Percentiles rank a stretch among this genome's conserved stretches.
phyloP scores from a whole-genome alignment of 2,329 filamentous ascomycete species.

The Salinomyces thailandicus region DNA sequence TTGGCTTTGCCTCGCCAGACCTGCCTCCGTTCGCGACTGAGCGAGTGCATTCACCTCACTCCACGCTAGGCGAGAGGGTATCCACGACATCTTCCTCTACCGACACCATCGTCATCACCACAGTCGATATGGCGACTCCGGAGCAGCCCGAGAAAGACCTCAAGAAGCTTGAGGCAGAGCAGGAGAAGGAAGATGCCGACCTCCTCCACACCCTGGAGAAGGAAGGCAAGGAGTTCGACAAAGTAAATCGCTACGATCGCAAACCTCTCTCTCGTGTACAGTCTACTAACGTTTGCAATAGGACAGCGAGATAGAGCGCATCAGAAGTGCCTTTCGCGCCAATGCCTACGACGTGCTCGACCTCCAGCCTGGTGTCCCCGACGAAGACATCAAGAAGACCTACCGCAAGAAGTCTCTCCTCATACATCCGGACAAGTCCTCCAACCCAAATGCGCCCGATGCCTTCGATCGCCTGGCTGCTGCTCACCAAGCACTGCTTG shows the following conservation, averaged over 20 bases:
- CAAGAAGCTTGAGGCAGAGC: constrained; percentile 22
- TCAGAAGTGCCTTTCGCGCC: constrained; percentile 77
- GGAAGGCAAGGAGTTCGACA: constrained; percentile 83
- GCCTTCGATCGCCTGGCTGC: constrained; percentile 96
- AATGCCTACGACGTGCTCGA: constrained; percentile 87
- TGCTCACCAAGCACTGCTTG: constrained; percentile 80
- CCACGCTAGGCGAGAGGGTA: no score
- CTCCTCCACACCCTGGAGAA: constrained; percentile 71
- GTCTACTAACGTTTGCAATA: constrained; percentile 27
- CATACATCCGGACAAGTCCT: constrained; percentile 97
- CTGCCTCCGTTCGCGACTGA: no score
- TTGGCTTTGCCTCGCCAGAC: neutral
- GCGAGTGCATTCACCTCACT: no score
- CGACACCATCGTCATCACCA: neutral
- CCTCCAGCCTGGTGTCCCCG: constrained; percentile 86
- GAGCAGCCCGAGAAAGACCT: constrained; percentile 20
- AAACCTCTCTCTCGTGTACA: constrained; percentile 1
- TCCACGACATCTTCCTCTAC: neutral
- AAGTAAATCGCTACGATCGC: constrained; percentile 43
- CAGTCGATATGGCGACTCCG: constrained; percentile 6
- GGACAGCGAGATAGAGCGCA: constrained; percentile 94
- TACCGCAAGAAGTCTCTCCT: constrained; percentile 98
- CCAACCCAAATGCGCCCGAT: constrained; percentile 80
- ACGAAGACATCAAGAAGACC: constrained; percentile 86
- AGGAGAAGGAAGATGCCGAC: constrained; percentile 48